These are phyloP conservation scores for Lachnellula occidentalis DNA, from an alignment of 2,329 filamentous ascomycete species.

Conservation along the genomic window DNA sequence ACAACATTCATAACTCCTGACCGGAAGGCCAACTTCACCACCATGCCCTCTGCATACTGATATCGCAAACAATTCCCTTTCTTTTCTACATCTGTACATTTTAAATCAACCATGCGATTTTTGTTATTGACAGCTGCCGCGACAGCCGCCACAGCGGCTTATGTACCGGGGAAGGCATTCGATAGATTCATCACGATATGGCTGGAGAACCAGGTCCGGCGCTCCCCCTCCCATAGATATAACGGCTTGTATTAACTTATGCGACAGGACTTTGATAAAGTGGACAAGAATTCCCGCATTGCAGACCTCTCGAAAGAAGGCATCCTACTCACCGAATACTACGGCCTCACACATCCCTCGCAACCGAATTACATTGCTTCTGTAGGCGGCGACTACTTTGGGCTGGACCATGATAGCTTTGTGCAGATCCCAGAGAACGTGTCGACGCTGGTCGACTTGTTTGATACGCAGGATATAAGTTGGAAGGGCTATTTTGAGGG, in stretches of 20 bases:
- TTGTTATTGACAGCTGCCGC: slow-evolving; percentile 9
- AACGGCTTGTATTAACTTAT: not conserved
- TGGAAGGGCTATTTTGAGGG: slow-evolving; percentile 45
- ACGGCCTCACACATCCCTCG: slow-evolving; percentile 41
- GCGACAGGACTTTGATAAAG: slow-evolving; percentile 39
- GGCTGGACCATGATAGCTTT: slow-evolving; percentile 41
- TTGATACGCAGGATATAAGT: slow-evolving; percentile 36
- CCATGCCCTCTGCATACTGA: not conserved
- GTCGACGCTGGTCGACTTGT: slow-evolving; percentile 41
- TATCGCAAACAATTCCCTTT: not conserved
- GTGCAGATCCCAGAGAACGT: slow-evolving; percentile 41
- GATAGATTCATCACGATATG: slow-evolving; percentile 57
- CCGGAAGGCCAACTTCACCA: not conserved
- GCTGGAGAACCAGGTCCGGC: slow-evolving; percentile 51
- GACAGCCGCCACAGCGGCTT: slow-evolving; percentile 10
- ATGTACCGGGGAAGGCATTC: slow-evolving; percentile 46
- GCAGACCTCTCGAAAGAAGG: slow-evolving; percentile 38
- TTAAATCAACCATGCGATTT: slow-evolving; percentile 14
- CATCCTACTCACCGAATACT: slow-evolving; percentile 41
- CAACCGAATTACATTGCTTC: slow-evolving; percentile 45
- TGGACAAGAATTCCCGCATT: slow-evolving; percentile 36
- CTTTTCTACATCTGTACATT: not conserved
- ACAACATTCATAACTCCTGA: not conserved
- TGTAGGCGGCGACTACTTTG: slow-evolving; percentile 43
- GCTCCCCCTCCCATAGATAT: not conserved